Evolutionary conservation across 495 filamentous ascomycete genomes (phyloP).

Genomic region (Neurospora sp.): DNA sequence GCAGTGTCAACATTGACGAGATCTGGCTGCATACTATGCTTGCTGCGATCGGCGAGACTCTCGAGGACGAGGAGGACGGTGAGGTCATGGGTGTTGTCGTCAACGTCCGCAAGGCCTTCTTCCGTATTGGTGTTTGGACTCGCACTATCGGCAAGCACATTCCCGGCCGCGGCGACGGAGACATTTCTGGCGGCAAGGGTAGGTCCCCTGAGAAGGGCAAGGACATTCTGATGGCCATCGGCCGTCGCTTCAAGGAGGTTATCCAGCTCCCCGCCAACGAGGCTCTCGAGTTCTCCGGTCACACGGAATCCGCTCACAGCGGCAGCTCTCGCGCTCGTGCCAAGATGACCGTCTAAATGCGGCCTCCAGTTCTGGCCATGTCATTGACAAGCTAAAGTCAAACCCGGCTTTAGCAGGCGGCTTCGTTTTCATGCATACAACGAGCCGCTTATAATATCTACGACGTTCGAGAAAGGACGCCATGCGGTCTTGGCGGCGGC

Average conservation of each 20-base stretch:
- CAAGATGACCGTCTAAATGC: slow-evolving; percentile 68
- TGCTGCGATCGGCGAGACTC: slow-evolving; percentile 91
- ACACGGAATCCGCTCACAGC: slow-evolving; percentile 84
- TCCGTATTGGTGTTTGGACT: slow-evolving; percentile 88
- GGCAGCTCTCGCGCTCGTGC: slow-evolving; percentile 93
- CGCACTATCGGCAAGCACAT: slow-evolving; percentile 78
- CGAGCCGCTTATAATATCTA: neutral
- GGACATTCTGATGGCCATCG: slow-evolving; percentile 73
- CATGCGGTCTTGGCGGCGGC: neutral
- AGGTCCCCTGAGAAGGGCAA: slow-evolving; percentile 68
- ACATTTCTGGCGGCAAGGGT: slow-evolving; percentile 56
- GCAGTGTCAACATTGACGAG: slow-evolving; percentile 79
- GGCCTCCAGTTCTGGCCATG: neutral
- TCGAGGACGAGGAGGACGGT: slow-evolving; percentile 86
- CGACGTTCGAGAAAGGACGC: neutral
- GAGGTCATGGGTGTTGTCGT: slow-evolving; percentile 99
- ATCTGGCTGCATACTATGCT: slow-evolving; percentile 97
- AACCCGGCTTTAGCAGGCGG: neutral
- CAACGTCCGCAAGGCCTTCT: slow-evolving; percentile 97
- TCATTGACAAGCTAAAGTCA: neutral
- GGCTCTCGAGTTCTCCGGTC: slow-evolving; percentile 85
- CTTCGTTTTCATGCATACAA: neutral
- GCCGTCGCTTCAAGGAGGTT: slow-evolving; percentile 81
- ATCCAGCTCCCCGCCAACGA: slow-evolving; percentile 67
- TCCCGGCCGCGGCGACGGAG: slow-evolving; percentile 61